Base-by-base conservation (phyloP, 2,329 filamentous ascomycete species). In the Trichoderma arundinaceum region DNA sequence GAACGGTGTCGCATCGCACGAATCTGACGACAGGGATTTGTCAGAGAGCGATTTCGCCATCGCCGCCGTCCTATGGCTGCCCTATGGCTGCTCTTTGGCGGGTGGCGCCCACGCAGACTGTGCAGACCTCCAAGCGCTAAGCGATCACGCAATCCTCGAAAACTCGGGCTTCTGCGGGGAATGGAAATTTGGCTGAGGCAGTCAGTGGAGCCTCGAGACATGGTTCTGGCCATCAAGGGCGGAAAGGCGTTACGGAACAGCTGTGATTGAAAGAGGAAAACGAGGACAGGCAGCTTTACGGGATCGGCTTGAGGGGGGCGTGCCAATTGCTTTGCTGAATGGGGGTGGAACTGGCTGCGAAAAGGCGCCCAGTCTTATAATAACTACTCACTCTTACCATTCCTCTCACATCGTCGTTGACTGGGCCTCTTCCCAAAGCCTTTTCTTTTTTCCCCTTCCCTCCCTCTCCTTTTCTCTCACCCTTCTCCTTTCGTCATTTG, bases 61-160 rank as follows among this genome's bases (percentile, higher is more conserved):
- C 68, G 68, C 52, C 52, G 54, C 43, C 44, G 57, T 66, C 51
- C 61, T 60, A 54, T 62, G 49, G 53, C 61, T 56, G 53, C 33
- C 51, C 61, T 60, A 54, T 62, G 49, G 53, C 61, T 56, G 53
- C 19, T 19, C 43, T 32, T 49, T 48, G 51, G 61, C 61, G 46
- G 56, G 65, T 66, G 56, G 58, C 60, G 65, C 61, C 66, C 61
- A 60, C 61, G 39, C 33, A 56, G 44, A 49, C 32, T 59, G 61
- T 59, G 44, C 51, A 63, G 46, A 59, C 62, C 46, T 65, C 62
- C 64, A 53, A 71, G 66, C 73, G 71, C 72, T 76, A 76, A 70
- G 67, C 72, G 71, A 76, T 76, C 74, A 76, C 74, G 74, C 74
- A 76, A 76, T 76, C 73, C 61, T 69, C 69, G 64, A 70, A 70